Base-by-base conservation (phyloP, 2,329 filamentous ascomycete species). In the Mariannaea sp. region DNA sequence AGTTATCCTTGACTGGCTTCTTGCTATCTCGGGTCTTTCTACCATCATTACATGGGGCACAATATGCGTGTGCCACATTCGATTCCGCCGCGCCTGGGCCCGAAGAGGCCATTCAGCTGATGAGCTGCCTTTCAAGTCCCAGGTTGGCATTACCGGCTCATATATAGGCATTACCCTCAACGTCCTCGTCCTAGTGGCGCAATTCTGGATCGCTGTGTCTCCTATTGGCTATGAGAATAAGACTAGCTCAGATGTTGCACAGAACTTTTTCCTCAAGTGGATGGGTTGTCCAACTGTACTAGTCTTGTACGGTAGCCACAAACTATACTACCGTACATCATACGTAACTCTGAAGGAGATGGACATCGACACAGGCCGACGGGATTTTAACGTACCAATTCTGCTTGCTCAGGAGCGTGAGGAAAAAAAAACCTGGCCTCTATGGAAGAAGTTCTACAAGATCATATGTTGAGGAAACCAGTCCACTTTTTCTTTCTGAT, bases 31-130 rank as follows among this genome's bases (percentile, higher is more conserved):
- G 1, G 88, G 86, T 41, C 79, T 92, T 19, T 88, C 86, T 8
- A 86, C 83, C 39, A 82, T 91, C 68, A 89, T 92, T 75, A 92
- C 88, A 5, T 92, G 89, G 89, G 84, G 80, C 49, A 89, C 89
- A 60, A 93, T 96, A 70, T 96, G 91, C 71, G 75, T 95, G n/a
- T 84, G 88, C 19, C 92, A 97, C 73, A 95, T 97, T 68, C 90
- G 92, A 50, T 97, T 97, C 81, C 90, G 92, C 58, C 75, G 76
- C 20, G 90, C 86, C n/a, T 96, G 91, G 90, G 79, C 77, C 38
- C 67, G 75, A 10, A 83, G 86, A 56, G 89, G 88, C 38, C 87
- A 87, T 68, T 79, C 76, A n/a, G 76, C 92, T 29, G 78, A 85
- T 49, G 89, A 96, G 64, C 80, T 97, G 5, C 88, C 92, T 6